Evolutionary conservation across 140 eudicot species (phyloP).

Genomic region (Oenanthe javanica): DNA sequence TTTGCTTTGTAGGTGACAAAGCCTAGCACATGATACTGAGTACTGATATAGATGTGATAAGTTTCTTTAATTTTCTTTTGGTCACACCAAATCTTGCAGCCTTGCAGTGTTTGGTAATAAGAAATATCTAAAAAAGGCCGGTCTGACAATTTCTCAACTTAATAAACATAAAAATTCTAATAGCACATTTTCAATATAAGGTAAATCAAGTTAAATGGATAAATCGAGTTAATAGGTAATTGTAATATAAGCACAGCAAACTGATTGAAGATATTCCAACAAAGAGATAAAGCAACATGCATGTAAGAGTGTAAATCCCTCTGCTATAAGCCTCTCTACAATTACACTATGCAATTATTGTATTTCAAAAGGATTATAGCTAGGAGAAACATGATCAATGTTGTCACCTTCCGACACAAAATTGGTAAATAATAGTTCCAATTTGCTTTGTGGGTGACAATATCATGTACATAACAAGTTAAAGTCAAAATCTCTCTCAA

Average conservation of each 20-base stretch:
- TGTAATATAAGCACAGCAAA: background rate
- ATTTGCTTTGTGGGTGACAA: slow-evolving; percentile 59
- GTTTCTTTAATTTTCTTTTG: background rate
- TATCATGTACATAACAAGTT: background rate
- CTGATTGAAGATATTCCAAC: background rate
- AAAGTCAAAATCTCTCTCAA: too few relatives aligned
- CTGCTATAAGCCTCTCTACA: slow-evolving; percentile 2
- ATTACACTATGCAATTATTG: background rate
- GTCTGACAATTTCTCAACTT: background rate
- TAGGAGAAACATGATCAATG: slow-evolving; percentile 15
- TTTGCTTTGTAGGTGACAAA: slow-evolving; percentile 57
- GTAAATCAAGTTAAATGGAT: background rate
- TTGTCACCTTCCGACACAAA: slow-evolving; percentile 72
- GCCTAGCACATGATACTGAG: background rate
- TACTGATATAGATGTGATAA: background rate
- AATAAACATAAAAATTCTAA: background rate
- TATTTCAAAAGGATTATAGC: slow-evolving; percentile 15
- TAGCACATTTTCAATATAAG: background rate
- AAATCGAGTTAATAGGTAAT: background rate
- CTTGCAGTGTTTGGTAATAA: background rate
- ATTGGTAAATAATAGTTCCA: slow-evolving; percentile 20
- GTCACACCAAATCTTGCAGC: background rate
- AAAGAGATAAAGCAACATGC: background rate
- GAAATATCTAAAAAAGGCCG: background rate
- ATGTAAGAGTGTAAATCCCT: background rate